Percentiles rank a stretch among this genome's conserved stretches.
Conservation (phyloP, 2,329 filamentous ascomycete species). For the Chrysosphaeria jannelii region DNA sequence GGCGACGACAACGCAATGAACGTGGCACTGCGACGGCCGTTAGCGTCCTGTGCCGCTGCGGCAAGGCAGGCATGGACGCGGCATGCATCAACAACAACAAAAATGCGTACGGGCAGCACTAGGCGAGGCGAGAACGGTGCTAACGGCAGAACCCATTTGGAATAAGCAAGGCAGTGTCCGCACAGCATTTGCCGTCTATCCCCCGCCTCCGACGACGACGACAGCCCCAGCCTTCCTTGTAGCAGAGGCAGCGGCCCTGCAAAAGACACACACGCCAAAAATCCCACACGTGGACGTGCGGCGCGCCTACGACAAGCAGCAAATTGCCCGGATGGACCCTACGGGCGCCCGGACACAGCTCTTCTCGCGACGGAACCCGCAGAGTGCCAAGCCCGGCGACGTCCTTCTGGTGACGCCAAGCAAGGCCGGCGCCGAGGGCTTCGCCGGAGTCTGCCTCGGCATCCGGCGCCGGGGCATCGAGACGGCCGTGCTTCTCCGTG, state of each 20-base stretch:
- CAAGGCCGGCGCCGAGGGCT: constrained; percentile 52
- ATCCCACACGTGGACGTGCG: constrained; percentile 24
- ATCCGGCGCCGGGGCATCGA: constrained; percentile 73
- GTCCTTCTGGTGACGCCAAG: constrained; percentile 73
- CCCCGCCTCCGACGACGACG: constrained; percentile 3
- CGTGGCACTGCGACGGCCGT: constrained; percentile 2
- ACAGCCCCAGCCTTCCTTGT: no score
- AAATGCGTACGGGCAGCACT: background rate
- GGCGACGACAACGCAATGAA: background rate
- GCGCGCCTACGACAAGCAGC: constrained; percentile 29
- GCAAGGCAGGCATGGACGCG: constrained; percentile 1
- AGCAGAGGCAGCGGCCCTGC: no score
- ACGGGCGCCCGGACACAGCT: constrained; percentile 55
- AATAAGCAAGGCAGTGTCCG: constrained; percentile 6
- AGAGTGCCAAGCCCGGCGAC: constrained; percentile 61
- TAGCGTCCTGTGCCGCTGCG: constrained; percentile 3
- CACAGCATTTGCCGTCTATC: constrained; percentile 19
- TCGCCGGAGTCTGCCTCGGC: constrained; percentile 63
- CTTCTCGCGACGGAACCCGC: constrained; percentile 47
- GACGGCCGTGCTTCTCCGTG: constrained; percentile 61
- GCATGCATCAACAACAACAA: constrained; percentile 2
- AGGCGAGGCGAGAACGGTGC: constrained; percentile 1
- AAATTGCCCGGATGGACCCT: constrained; percentile 53
- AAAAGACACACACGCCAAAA: no score
- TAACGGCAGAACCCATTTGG: constrained; percentile 3